Conservation (phyloP, 305 asterid genomes). For the Fraxinus sp. region DNA sequence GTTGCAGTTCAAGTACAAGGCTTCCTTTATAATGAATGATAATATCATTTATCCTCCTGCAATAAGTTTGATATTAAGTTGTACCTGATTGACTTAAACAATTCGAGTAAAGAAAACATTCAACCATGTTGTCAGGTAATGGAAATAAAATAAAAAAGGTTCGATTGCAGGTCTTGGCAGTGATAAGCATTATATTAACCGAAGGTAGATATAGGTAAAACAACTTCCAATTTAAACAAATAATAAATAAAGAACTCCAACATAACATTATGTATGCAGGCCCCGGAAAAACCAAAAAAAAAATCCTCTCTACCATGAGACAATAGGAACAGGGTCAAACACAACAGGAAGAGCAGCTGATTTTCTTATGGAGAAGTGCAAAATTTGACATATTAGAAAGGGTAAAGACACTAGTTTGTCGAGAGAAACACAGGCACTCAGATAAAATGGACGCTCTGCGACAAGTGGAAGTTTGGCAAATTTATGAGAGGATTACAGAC, state of each 20-base stretch:
- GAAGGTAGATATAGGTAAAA: not conserved
- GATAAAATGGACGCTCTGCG: not conserved
- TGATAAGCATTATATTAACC: not conserved
- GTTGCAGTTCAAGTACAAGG: constrained; percentile 90
- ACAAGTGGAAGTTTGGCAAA: not conserved
- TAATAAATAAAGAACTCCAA: not conserved
- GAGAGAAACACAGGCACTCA: not conserved
- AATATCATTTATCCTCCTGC: constrained; percentile 79
- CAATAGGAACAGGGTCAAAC: not conserved
- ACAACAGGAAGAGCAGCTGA: not conserved
- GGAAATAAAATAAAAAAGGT: not conserved
- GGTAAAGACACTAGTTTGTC: not conserved
- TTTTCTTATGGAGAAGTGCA: not conserved
- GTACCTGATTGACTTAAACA: constrained; percentile 7
- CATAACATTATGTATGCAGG: not conserved
- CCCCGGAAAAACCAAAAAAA: not conserved
- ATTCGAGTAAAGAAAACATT: not conserved
- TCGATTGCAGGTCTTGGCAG: not conserved
- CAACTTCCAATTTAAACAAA: constrained; percentile 2
- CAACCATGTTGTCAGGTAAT: constrained; percentile 5
- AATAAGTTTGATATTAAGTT: constrained; percentile 22
- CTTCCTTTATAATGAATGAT: constrained; percentile 67
- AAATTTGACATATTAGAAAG: not conserved
- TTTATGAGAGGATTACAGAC: not conserved
- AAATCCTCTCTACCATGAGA: not conserved